Evolutionary conservation across 106 monocot genomes (phyloP), one percentile per base, ranked within the genome.

Genomic region (Apostasia ramifera): DNA sequence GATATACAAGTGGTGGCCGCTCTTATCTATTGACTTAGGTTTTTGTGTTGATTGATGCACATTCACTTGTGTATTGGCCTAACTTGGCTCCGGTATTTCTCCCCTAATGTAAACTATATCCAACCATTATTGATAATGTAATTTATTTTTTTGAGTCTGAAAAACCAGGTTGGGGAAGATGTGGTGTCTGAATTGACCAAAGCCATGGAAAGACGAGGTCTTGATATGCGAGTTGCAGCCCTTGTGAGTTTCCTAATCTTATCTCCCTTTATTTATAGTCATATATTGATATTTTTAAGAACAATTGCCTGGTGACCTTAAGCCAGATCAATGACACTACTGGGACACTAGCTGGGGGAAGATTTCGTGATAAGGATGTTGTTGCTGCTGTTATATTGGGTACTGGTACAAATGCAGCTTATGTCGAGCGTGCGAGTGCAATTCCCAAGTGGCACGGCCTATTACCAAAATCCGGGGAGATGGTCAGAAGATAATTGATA

Each of bases 401-500:
- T 65, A 99, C 98, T 67, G 98, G 93, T 46, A 85, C 98, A 71
- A 99, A 99, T 83, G 98, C 98, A 67, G 98, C 98, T 55, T 99
- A 93, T 73, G 85, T 93, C 52, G 98, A 99, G 69, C 84, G 78
- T 76, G 85, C 90, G 55, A 66, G 88, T 74, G 97, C 83, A 66
- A 93, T 99, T 68, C 98, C 98, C 15, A 99, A 99, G 74, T 93
- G 87, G 93, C 85, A 87, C 57, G 98, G 90, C 13, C 78, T 78
- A 54, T 64, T 83, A 54, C 89, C 89, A 48, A 93, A 83, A 76
- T 90, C 93, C 54, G 98, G 98, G 69, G 85, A 99, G 56, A 99
- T 90, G 98, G 98, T 99, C 66, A 84, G 73, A 9, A 69, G 40
- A 62, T 48, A 26, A 47, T 14, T 26, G 3, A 1, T 48, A 47